Percentiles rank a stretch among this genome's conserved stretches.
Evolutionary conservation across 805 yeast species (phyloP).

Genomic region (Schwanniomyces vanrijiae): DNA sequence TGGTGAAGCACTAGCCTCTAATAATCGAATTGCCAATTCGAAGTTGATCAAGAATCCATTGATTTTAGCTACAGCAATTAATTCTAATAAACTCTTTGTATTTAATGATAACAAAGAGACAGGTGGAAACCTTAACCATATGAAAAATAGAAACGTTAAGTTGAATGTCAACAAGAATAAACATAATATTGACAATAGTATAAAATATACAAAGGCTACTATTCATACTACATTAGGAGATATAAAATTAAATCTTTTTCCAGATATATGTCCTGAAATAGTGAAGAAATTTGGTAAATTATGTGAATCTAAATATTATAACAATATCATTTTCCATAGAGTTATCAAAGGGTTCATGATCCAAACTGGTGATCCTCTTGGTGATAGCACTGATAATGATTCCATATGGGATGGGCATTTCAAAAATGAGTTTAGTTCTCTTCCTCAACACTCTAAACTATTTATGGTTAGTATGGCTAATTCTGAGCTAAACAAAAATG

Average conservation of each 20-base stretch:
- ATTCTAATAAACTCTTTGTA: constrained; percentile 10
- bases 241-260: constrained; percentile 34
- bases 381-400: constrained; percentile 27
- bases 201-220: constrained; percentile 6
- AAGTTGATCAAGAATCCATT: constrained; percentile 11
- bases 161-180: constrained; percentile 1
- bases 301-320: constrained; percentile 37
- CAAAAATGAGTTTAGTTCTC: constrained; percentile 26
- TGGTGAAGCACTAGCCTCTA: constrained; percentile 15
- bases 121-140: not conserved
- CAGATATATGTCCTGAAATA: constrained; percentile 38
- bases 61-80: constrained; percentile 11
- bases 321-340: constrained; percentile 29
- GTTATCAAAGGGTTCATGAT: constrained; percentile 25
- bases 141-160: constrained; percentile 9
- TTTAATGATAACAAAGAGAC: constrained; percentile 6
- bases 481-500: constrained; percentile 46
- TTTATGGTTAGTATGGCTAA: constrained; percentile 69
- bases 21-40: constrained; percentile 15
- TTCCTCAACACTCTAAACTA: constrained; percentile 25
- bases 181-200: constrained; percentile 1
- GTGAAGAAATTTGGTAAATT: constrained; percentile 40
- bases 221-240: constrained; percentile 45
- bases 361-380: constrained; percentile 25
- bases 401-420: constrained; percentile 26